phyloP scores from a whole-genome alignment of 73 alveolate genomes.

The Paramecium octaurelia region DNA sequence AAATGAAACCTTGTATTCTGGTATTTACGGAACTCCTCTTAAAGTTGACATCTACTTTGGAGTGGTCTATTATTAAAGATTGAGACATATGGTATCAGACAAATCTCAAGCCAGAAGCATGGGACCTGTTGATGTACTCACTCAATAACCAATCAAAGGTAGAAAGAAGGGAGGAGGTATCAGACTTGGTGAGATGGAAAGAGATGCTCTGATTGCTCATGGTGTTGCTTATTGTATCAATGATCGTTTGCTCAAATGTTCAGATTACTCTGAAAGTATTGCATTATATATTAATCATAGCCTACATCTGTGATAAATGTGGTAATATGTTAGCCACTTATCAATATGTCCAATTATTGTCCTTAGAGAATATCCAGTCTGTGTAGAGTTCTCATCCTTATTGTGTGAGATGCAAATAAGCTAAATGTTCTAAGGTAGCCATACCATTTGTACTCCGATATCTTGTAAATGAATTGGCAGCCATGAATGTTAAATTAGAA shows the following conservation, averaged over 20 bases:
- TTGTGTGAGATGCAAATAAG: constrained; percentile 87
- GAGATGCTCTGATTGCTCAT: constrained; percentile 99
- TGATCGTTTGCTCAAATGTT: constrained; percentile 96
- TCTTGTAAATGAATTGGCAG: constrained; percentile 96
- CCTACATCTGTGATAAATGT: constrained; percentile 85
- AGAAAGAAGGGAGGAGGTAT: constrained; percentile 99
- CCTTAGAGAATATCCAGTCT: constrained; percentile 44
- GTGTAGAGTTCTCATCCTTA: constrained; percentile 75
- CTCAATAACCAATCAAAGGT: constrained; percentile 98
- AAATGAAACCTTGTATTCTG: constrained; percentile 97
- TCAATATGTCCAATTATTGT: neutral
- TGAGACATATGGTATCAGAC: constrained; percentile 99
- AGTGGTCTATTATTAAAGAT: constrained; percentile 98
- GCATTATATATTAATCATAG: neutral
- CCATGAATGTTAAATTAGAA: constrained; percentile 92
- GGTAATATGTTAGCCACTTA: constrained; percentile 84
- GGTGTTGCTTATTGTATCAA: constrained; percentile 96
- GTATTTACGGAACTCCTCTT: constrained; percentile 94
- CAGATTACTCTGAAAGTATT: constrained; percentile 96
- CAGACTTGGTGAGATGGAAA: constrained; percentile 99
- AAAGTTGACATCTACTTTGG: constrained; percentile 98
- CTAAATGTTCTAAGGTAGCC: constrained; percentile 88
- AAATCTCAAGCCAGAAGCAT: constrained; percentile 95
- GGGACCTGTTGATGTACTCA: constrained; percentile 97
- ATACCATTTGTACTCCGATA: constrained; percentile 96